phyloP scores from a whole-genome alignment of 2,329 filamentous ascomycete species.

The Zymoseptoria passerinii region DNA sequence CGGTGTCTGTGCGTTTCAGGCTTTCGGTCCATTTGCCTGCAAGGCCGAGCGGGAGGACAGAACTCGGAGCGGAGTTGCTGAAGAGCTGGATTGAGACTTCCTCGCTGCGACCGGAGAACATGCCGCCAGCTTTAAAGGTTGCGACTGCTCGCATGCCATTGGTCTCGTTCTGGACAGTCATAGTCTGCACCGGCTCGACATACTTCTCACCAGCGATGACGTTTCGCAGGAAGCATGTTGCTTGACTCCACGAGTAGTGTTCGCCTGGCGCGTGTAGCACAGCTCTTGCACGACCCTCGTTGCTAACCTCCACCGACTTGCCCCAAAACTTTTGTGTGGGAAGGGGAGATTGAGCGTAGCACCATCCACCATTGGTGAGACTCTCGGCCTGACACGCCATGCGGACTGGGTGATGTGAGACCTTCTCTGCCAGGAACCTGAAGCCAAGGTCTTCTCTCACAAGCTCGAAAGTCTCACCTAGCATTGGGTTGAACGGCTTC shows the following conservation, averaged over 20 bases:
- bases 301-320: conserved; percentile 89
- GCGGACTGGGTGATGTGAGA: conserved; percentile 83
- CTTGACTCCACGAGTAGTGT: conserved; percentile 77
- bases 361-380: conserved; percentile 58
- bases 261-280: conserved; percentile 63
- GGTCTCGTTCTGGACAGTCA: conserved; percentile 77
- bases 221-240: conserved; percentile 86
- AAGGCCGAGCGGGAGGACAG: conserved; percentile 58
- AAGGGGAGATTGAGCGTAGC: conserved; percentile 74
- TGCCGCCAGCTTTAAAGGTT: conserved; percentile 88
- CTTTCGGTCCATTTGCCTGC: conserved; percentile 76
- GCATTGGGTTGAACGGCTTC: conserved; percentile 94
- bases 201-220: conserved; percentile 98
- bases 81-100: conserved; percentile 73
- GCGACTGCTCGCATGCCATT: conserved; percentile 75
- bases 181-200: conserved; percentile 83
- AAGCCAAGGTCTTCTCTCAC: conserved; percentile 81
- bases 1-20: conserved; percentile 56
- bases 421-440: conserved; percentile 89
- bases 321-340: conserved; percentile 98
- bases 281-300: conserved; percentile 76
- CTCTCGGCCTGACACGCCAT: conserved; percentile 85
- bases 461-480: conserved; percentile 92
- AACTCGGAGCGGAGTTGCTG: conserved; percentile 47
- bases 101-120: conserved; percentile 92